Conservation (phyloP, 2,329 filamentous ascomycete species). For the Cyphellophora attinorum region DNA sequence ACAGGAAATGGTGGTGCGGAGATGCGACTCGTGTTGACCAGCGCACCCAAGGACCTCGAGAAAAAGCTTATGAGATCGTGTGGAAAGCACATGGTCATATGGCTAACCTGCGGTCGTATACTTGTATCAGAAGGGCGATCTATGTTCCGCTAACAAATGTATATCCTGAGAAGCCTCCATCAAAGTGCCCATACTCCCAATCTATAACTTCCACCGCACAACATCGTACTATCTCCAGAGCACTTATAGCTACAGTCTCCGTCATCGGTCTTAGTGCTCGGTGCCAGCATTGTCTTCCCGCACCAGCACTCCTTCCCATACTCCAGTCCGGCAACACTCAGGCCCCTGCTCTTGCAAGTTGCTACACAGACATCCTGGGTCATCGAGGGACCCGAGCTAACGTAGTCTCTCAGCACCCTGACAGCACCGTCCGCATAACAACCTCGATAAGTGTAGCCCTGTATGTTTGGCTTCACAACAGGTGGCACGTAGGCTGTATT, state of each 20-base stretch:
- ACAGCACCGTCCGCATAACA: slow-evolving; percentile 30
- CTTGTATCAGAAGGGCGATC: no score
- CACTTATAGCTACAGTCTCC: slow-evolving; percentile 14
- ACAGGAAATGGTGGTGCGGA: no score
- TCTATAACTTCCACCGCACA: slow-evolving; percentile 20
- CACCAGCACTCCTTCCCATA: slow-evolving; percentile 27
- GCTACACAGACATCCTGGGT: slow-evolving; percentile 29
- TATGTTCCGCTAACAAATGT: no score
- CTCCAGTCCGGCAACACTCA: slow-evolving; percentile 28
- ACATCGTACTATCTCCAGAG: slow-evolving; percentile 15
- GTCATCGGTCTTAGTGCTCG: background rate
- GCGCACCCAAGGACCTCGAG: no score
- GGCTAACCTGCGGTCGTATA: no score
- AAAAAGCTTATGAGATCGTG: no score
- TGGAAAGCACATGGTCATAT: no score
- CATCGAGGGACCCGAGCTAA: slow-evolving; percentile 40
- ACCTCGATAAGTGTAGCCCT: slow-evolving; percentile 19
- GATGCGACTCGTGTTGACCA: no score
- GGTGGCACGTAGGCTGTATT: slow-evolving; percentile 6
- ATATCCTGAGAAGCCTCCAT: no score
- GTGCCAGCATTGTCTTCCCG: slow-evolving; percentile 12
- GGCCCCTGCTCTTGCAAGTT: slow-evolving; percentile 15
- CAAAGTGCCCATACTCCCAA: no score
- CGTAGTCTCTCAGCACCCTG: slow-evolving; percentile 8
- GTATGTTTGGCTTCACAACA: slow-evolving; percentile 4